A percentile compares a stretch with the other conserved stretches of the same genome.
Conservation (phyloP, 2,329 filamentous ascomycete species). For the Diaporthe sp. region DNA sequence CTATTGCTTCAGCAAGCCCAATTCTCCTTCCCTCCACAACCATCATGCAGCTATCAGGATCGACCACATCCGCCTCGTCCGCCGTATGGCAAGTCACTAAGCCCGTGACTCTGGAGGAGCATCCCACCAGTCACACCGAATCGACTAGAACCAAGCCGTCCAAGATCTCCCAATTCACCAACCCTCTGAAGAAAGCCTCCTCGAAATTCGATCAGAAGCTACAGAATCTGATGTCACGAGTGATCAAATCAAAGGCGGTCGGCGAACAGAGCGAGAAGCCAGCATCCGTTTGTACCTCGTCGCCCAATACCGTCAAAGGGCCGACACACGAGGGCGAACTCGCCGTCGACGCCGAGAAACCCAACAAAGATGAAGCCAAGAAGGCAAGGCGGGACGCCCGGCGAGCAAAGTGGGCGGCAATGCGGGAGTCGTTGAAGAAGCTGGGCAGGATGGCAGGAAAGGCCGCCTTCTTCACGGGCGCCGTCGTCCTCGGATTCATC, state of each 20-base stretch:
- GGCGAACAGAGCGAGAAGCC: too few species aligned
- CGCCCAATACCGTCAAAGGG: background rate
- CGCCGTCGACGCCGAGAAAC: background rate
- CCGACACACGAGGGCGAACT: too few species aligned
- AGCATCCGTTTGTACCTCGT: background rate
- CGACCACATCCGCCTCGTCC: background rate
- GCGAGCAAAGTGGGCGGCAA: background rate
- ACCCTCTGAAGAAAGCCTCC: background rate
- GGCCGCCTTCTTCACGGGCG: background rate
- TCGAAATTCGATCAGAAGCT: background rate
- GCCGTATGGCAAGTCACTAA: background rate
- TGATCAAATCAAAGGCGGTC: background rate
- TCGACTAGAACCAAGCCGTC: background rate
- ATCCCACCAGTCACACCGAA: accelerated
- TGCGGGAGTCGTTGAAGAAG: background rate
- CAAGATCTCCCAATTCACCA: background rate
- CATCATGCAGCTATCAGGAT: background rate
- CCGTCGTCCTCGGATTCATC: background rate
- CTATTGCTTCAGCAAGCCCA: background rate
- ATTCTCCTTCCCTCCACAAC: background rate
- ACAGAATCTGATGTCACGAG: background rate
- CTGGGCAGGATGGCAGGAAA: background rate
- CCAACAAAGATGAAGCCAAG: background rate
- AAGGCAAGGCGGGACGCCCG: background rate
- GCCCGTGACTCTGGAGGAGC: background rate